Evolutionary conservation across 306 rosid species (phyloP).

Genomic region (Macrotyloma uniflorum): DNA sequence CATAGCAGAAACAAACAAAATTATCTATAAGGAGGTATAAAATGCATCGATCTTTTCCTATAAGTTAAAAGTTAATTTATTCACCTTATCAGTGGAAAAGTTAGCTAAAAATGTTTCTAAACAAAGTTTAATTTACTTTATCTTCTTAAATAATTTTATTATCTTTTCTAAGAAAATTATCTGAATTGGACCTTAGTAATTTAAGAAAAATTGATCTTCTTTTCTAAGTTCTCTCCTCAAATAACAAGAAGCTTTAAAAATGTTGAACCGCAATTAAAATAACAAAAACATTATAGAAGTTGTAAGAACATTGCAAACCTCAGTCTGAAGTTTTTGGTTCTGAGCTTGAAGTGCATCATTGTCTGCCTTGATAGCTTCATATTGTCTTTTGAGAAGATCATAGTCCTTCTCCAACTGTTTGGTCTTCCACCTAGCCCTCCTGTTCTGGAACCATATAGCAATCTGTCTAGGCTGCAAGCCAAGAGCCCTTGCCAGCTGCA

Average conservation of each 20-base stretch:
- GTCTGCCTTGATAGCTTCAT: slow-evolving; percentile 71
- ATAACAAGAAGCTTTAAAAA: neutral
- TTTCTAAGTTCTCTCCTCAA: neutral
- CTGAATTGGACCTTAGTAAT: neutral
- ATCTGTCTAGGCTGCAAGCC: slow-evolving; percentile 82
- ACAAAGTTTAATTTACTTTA: neutral
- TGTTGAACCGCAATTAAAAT: neutral
- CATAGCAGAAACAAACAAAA: neutral
- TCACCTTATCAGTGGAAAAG: neutral
- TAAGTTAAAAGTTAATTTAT: neutral
- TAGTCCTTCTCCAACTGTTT: slow-evolving; percentile 84
- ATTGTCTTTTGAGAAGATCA: slow-evolving; percentile 77
- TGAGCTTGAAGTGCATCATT: slow-evolving; percentile 70
- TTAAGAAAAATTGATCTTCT: neutral
- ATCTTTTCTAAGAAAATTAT: neutral
- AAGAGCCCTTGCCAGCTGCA: slow-evolving; percentile 82
- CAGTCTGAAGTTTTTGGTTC: slow-evolving; percentile 73
- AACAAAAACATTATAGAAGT: neutral
- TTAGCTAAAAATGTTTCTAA: neutral
- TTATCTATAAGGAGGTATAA: neutral
- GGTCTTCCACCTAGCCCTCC: slow-evolving; percentile 90
- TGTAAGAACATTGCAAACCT: slow-evolving; percentile 48
- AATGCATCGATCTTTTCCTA: neutral
- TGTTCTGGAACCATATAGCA: slow-evolving; percentile 89
- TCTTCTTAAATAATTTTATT: neutral